Conservation (phyloP, 306 rosid species). For the Lupinus albus region DNA sequence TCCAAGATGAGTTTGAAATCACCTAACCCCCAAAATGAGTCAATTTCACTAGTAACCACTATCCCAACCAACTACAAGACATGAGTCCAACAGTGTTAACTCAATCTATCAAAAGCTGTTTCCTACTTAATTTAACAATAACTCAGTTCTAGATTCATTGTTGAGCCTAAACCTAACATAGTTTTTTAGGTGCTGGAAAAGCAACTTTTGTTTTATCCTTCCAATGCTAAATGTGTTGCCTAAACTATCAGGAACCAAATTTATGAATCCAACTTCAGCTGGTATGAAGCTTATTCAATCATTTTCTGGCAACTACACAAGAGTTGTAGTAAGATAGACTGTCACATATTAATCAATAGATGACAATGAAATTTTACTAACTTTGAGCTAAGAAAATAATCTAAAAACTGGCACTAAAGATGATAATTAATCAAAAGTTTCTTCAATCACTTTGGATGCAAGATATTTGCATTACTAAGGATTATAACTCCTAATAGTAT, state of each 20-base stretch:
- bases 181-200: conserved; percentile 2
- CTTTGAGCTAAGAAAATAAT: conserved; percentile 28
- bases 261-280: conserved; percentile 36
- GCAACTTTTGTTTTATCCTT: not conserved
- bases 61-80: too few species aligned
- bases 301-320: conserved; percentile 25
- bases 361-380: conserved; percentile 38
- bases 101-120: not conserved
- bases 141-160: not conserved
- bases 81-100: conserved; percentile 4
- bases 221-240: conserved; percentile 1
- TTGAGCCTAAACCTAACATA: not conserved
- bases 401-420: not conserved
- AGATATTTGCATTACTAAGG: conserved; percentile 1
- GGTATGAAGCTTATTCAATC: conserved; percentile 42
- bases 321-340: conserved; percentile 36
- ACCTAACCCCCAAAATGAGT: conserved; percentile 2
- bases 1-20: not conserved
- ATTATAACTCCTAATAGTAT: not conserved
- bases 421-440: conserved; percentile 19
- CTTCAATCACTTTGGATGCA: conserved; percentile 24
- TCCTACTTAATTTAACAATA: not conserved
- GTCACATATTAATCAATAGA: conserved; percentile 37
- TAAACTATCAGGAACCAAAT: conserved; percentile 11
- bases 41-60: too few species aligned